Base-by-base conservation (phyloP, 768 basidiomycete species). In the Auricularia sp. region DNA sequence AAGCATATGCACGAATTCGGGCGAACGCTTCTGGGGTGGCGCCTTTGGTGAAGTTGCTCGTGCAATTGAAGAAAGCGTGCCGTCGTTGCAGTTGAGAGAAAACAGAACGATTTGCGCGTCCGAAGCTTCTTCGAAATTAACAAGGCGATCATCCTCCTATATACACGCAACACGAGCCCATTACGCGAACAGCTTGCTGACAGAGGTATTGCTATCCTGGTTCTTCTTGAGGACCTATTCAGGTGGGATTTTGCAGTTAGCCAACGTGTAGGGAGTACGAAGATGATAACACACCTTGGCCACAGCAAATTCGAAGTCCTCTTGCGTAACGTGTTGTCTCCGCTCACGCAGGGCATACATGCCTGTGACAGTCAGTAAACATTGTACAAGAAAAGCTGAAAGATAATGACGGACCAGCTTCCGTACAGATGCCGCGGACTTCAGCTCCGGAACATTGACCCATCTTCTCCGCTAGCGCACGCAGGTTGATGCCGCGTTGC, bases 381-480 rank as follows among this genome's bases (percentile, higher is more conserved):
- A 29, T 29, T 29, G 29, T 29, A 29, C 0, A 43, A 21, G 14
- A 42, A 12, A 62, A 33, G 66, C 10, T 43, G 10, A 63, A n/a
- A 18, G 7, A 58, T 5, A 36, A 5, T 47, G 60, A 75, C 86
- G 66, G 64, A 87, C 91, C 91, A n/a, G 93, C 94, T 79, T 96
- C 93, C 0, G 95, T 96, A 73, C 93, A 96, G 69, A 97, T 97
- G 76, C 94, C 96, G 16, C 96, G 84, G 16, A 98, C 96, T 74
- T 99, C 96, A 1, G 96, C 96, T 68, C 96, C 96, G 1, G 93
- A 96, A 73, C 96, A 98, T 72, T 97, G 93, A 0, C 96, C 96
- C 96, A 98, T 99, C 82, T 99, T 98, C 75, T 98, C 96, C 0
- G 96, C 96, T 2, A 99, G 80, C 2, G 88, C 87, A 16, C 93